Evolutionary conservation across 495 filamentous ascomycete species (phyloP), one percentile per base, ranked within the genome.

Genomic region (Sabuloglossum arenarium): DNA sequence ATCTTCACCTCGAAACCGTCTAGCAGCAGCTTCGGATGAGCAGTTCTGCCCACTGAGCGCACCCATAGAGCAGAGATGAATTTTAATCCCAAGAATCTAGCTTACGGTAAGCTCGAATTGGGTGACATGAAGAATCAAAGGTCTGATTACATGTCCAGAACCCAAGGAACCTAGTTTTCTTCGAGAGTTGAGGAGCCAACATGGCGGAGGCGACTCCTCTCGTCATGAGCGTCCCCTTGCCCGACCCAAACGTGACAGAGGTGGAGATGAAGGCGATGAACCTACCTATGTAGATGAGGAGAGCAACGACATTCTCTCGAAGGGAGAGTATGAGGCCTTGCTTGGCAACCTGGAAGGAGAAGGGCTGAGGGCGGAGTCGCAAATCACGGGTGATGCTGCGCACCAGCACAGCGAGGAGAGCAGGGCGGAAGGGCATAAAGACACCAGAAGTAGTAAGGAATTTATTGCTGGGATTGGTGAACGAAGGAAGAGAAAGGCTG

Each of bases 221-320:
- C 70, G 71, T 47, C 65, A 73, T 28, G 70, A 71, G 59, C 66
- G 67, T 42, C 66, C 70, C 6, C 57, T 65, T n/a, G 58, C 62
- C n/a, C 70, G 71, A 51, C 67, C 70, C 3, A 55, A 47, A n/a
- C 32, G 25, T n/a, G 68, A 64, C 43, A 69, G 66, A 62, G 59
- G 68, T 21, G 62, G 64, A 43, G 62, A 68, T 16, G 71, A 70
- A 10, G 71, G 74, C 32, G 73, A 75, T 52, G 72, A 61, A 21
- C 73, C 73, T 23, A 72, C 69, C 42, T 75, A 75, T 53, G 66
- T 75, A 43, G 69, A 74, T 39, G 73, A 72, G 56, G 68, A 70
- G 50, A 73, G 67, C 58, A 71, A 74, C 30, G 68, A 73, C 54
- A 66, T 71, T 27, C 70, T 75, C 46, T 66, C 71, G 21, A 72